Evolutionary conservation across 257 asterid species (phyloP).

Genomic region (Capsicum pubescens): DNA sequence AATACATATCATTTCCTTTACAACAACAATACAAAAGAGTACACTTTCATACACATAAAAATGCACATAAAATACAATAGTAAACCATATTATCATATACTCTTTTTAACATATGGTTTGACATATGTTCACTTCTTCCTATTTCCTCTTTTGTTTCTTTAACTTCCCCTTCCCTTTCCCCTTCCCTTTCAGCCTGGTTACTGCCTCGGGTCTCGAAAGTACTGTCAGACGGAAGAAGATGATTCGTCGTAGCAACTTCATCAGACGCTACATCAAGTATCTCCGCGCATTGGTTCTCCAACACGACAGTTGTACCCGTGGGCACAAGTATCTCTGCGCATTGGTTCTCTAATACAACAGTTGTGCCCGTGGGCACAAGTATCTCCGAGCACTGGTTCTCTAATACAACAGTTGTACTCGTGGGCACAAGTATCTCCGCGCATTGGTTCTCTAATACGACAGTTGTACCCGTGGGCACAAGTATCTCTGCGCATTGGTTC

Average conservation of each 20-base stretch:
- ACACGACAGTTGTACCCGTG: not conserved
- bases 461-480: not conserved
- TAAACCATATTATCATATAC: not conserved
- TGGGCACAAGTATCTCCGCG: not conserved
- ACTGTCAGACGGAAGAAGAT: not conserved
- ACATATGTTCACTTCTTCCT: not conserved
- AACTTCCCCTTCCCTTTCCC: constrained; percentile 38
- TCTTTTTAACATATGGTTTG: not conserved
- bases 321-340: not conserved
- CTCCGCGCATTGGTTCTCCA: constrained; percentile 14
- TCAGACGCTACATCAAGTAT: not conserved
- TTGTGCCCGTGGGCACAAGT: not conserved
- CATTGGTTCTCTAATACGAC: constrained; percentile 11
- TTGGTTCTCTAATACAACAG: not conserved
- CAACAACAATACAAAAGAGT: no score
- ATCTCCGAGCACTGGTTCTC: no score
- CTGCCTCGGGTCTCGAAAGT: constrained; percentile 10
- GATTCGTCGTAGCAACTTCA: constrained; percentile 7
- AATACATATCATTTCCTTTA: no score
- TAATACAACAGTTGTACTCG: not conserved
- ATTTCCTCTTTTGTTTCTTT: constrained; percentile 14
- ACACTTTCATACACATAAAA: no score
- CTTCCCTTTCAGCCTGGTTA: constrained; percentile 6
- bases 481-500: not conserved
- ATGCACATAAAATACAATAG: not conserved